A percentile compares a stretch with the other conserved stretches of the same genome.
Conservation (phyloP, 2,329 filamentous ascomycete genomes). For the Hypomyces rosellus region DNA sequence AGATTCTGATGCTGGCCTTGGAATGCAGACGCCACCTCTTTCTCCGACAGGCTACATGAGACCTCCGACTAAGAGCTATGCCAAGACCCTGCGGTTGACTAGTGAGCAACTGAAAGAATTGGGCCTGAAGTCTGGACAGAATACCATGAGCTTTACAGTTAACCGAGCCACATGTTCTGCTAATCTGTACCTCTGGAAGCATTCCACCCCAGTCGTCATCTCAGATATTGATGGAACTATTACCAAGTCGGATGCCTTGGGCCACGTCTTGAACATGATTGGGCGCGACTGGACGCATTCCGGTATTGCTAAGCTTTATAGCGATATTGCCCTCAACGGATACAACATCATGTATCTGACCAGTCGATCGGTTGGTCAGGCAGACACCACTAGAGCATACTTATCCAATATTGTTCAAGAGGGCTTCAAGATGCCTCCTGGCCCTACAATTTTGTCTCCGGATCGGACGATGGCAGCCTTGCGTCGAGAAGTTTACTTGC, state of each 20-base stretch:
- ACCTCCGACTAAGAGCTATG: constrained; percentile 80
- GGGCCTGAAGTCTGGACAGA: constrained; percentile 75
- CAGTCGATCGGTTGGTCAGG: constrained; percentile 85
- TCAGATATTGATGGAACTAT: constrained; percentile 99
- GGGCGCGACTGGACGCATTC: constrained; percentile 97
- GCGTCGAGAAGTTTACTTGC: constrained; percentile 84
- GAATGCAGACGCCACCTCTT: constrained; percentile 58
- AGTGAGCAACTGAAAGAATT: constrained; percentile 90
- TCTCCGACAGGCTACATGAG: constrained; percentile 59
- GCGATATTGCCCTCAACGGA: constrained; percentile 88
- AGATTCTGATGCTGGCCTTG: constrained; percentile 57
- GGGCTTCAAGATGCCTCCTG: constrained; percentile 75
- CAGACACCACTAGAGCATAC: constrained; percentile 84
- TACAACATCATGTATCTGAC: constrained; percentile 99
- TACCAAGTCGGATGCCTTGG: constrained; percentile 91
- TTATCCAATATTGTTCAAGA: constrained; percentile 86
- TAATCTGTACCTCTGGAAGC: constrained; percentile 88
- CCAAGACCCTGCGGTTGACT: constrained; percentile 90
- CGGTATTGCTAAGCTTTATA: constrained; percentile 94
- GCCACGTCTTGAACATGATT: constrained; percentile 93
- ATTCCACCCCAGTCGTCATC: constrained; percentile 89
- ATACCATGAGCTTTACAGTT: constrained; percentile 92
- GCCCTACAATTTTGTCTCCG: constrained; percentile 90
- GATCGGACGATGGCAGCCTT: constrained; percentile 92
- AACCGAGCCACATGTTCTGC: constrained; percentile 90